Evolutionary conservation across 371 early-diverging fungal genomes (phyloP), one percentile per base, ranked within the genome.

Genomic region (Mucor irregularis): DNA sequence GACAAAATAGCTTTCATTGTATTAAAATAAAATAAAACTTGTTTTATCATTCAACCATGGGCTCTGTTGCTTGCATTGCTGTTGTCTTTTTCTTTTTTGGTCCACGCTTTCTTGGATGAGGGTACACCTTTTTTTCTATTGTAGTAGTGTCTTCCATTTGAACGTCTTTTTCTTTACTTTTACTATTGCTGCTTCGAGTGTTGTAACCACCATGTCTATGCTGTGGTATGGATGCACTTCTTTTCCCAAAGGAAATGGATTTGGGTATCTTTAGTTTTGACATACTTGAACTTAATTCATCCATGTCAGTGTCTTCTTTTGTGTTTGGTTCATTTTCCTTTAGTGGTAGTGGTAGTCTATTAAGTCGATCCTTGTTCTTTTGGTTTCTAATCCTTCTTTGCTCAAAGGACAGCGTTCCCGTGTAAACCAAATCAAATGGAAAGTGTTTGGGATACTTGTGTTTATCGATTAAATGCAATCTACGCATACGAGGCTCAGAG

Each of bases 391-490:
- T 33, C 19, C 48, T 63, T 10, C 74, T 73, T 48, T 76, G 68
- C 24, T 59, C 58, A 48, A 74, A 71, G 0, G 74, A 61, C 1
- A 78, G 28, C 28, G 75, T 66, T 3, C 87, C 87, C 0, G 76
- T 81, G 21, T 61, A 38, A 2, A 85, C 74, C n/a, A 90, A 62
- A 28, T 78, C 74, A 69, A 89, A 90, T 8, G 88, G 80, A 64
- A 86, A 91, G 14, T 69, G 56, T 19, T 46, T 59, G 14, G 90
- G 87, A 50, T 85, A 91, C 8, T 71, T 46, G 48, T 91, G 92
- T 45, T 81, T 78, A 21, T 85, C 81, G 44, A 87, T 79, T 47
- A 90, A 57, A 68, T 91, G 92, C 22, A 76, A 55, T 48, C 75
- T 57, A 33, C 92, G 76, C 62, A 69, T 77, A 37, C 73, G 66